Evolutionary conservation across 306 rosid species (phyloP).

Genomic region (Psophocarpus tetragonolobus): DNA sequence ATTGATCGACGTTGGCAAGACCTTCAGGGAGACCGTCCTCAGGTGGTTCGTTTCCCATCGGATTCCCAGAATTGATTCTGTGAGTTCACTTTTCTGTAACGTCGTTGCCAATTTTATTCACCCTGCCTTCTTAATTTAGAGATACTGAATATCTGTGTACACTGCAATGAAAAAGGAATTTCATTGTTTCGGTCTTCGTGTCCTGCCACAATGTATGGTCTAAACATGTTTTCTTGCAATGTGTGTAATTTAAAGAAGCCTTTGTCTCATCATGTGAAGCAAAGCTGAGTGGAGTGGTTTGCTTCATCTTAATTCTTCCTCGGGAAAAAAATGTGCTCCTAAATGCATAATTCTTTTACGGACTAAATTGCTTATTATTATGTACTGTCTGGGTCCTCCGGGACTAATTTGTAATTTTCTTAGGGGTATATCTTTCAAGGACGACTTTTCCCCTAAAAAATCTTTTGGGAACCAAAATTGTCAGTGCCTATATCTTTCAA

Average conservation of each 20-base stretch:
- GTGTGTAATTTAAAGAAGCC: not conserved
- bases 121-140: not conserved
- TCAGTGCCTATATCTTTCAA: too few species aligned
- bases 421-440: too few species aligned
- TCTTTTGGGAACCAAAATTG: too few species aligned
- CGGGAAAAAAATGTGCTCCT: not conserved
- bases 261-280: not conserved
- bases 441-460: too few species aligned
- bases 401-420: too few species aligned
- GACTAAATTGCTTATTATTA: too few species aligned
- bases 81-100: slow-evolving; percentile 43
- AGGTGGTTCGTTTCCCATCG: slow-evolving; percentile 82
- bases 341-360: too few species aligned
- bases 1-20: slow-evolving; percentile 91
- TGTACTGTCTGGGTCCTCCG: too few species aligned
- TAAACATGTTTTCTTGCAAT: not conserved
- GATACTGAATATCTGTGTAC: not conserved
- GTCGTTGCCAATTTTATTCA: too few species aligned
- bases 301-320: not conserved
- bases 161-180: not conserved
- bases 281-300: not conserved
- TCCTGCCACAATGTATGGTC: not conserved
- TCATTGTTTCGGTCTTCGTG: not conserved
- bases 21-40: slow-evolving; percentile 91
- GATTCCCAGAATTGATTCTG: slow-evolving; percentile 92